A percentile compares a stretch with the other conserved stretches of the same genome.
Conservation (phyloP, 129 eudicot genomes). For the Apium graveolens region DNA sequence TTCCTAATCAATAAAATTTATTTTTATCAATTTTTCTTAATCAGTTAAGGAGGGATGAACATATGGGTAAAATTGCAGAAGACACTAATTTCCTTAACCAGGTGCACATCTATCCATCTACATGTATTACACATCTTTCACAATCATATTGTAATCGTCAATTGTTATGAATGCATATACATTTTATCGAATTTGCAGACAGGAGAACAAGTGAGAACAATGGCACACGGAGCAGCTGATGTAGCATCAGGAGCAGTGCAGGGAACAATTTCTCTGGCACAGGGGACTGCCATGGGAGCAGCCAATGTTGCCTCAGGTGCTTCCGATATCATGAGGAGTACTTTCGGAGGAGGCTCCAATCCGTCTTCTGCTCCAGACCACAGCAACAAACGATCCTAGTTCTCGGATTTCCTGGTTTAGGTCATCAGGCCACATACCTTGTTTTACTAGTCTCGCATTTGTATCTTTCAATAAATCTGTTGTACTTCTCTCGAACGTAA, state of each 20-base stretch:
- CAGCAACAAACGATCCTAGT: not conserved
- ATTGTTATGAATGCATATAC: not conserved
- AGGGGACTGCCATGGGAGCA: constrained; percentile 61
- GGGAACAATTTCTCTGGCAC: constrained; percentile 57
- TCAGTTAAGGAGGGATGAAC: not conserved
- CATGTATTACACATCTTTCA: not conserved
- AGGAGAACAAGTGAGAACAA: constrained; percentile 52
- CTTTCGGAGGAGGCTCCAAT: constrained; percentile 24
- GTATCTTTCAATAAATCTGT: not conserved
- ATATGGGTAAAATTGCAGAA: not conserved
- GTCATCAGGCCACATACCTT: not conserved
- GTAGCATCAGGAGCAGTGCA: constrained; percentile 52
- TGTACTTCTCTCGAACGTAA: not conserved
- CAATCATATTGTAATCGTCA: not conserved
- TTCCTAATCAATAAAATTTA: not conserved
- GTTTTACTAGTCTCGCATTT: not conserved
- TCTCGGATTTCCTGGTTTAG: not conserved
- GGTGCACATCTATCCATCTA: constrained; percentile 14
- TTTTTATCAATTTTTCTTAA: too few species aligned
- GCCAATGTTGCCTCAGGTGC: constrained; percentile 68
- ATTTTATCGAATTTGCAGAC: constrained; percentile 21
- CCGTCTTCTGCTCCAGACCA: not conserved
- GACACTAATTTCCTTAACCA: constrained; percentile 22
- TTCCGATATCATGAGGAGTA: constrained; percentile 40
- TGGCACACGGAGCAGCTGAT: constrained; percentile 62